These are phyloP conservation scores for Yamadazyma sp. DNA, from an alignment of 805 yeast genomes.

Conservation along the genomic window DNA sequence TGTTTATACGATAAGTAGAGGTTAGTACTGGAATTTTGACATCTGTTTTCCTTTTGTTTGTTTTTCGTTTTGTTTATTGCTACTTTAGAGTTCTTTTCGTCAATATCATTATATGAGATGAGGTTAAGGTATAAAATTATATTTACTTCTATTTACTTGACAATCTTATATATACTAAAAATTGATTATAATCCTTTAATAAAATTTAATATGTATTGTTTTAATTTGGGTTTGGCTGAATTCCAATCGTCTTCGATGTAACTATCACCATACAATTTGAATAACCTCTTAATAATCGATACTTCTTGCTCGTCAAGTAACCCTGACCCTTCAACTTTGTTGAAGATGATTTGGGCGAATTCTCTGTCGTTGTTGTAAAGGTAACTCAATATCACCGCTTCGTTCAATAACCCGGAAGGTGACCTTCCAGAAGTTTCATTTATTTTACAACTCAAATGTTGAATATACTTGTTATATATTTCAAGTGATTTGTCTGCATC, in stretches of 20 bases:
- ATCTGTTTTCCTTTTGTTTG: no score
- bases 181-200: conserved; percentile 6
- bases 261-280: conserved; percentile 53
- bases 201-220: conserved; percentile 5
- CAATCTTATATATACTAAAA: no score
- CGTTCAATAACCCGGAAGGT: conserved; percentile 43
- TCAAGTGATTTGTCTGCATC: conserved; percentile 38
- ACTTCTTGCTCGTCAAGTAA: conserved; percentile 31
- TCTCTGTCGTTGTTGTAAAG: conserved; percentile 48
- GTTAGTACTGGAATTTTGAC: no score
- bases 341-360: conserved; percentile 37
- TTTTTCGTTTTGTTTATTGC: no score
- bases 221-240: conserved; percentile 18
- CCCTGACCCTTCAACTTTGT: conserved; percentile 6
- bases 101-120: no score
- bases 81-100: no score
- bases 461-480: conserved; percentile 46
- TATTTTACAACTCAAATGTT: conserved; percentile 27
- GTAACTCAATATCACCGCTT: conserved; percentile 43
- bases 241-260: conserved; percentile 39
- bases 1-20: no score
- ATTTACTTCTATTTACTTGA: no score
- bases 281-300: conserved; percentile 36
- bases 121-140: no score
- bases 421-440: conserved; percentile 33